phyloP scores from a whole-genome alignment of 805 yeast genomes.

The Yarrowia sp. region DNA sequence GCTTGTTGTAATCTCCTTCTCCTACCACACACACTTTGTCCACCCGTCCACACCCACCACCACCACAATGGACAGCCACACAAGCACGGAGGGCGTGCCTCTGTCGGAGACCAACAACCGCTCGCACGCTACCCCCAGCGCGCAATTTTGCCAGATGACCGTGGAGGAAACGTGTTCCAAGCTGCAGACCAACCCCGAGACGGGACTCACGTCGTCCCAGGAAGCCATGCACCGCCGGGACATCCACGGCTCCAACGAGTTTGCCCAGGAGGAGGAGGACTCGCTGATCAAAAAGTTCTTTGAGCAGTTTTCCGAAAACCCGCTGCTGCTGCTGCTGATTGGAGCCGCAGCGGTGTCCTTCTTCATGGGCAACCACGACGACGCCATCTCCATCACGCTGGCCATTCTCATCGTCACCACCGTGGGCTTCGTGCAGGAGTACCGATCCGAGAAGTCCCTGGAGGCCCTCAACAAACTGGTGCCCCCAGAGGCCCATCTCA shows the following conservation, averaged over 20 bases:
- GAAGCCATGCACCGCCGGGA: conserved; percentile 76
- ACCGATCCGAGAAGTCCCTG: conserved; percentile 90
- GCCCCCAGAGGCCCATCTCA: conserved; percentile 94
- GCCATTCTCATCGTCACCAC: conserved; percentile 93
- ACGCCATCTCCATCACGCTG: conserved; percentile 89
- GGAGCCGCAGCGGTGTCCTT: conserved; percentile 90
- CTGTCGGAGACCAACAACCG: conserved; percentile 37
- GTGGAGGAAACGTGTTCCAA: conserved; percentile 69
- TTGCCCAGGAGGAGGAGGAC: conserved; percentile 79
- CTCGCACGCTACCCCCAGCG: conserved; percentile 59
- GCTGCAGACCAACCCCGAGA: conserved; percentile 63
- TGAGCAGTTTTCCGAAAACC: conserved; percentile 86
- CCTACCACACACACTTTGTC: too few species aligned
- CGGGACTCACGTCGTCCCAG: conserved; percentile 71
- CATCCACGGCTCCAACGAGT: conserved; percentile 82
- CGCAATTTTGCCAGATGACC: conserved; percentile 65
- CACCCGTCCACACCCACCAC: background rate
- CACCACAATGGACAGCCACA: conserved; percentile 36
- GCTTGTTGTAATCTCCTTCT: too few species aligned
- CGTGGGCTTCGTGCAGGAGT: conserved; percentile 97
- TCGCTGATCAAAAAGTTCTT: conserved; percentile 71
- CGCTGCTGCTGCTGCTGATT: conserved; percentile 82
- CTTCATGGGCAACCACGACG: conserved; percentile 95
- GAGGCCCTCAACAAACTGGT: conserved; percentile 92
- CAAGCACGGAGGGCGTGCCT: conserved; percentile 37